Conservation (phyloP, 2,329 filamentous ascomycete genomes). For the Fusarium succisae region DNA sequence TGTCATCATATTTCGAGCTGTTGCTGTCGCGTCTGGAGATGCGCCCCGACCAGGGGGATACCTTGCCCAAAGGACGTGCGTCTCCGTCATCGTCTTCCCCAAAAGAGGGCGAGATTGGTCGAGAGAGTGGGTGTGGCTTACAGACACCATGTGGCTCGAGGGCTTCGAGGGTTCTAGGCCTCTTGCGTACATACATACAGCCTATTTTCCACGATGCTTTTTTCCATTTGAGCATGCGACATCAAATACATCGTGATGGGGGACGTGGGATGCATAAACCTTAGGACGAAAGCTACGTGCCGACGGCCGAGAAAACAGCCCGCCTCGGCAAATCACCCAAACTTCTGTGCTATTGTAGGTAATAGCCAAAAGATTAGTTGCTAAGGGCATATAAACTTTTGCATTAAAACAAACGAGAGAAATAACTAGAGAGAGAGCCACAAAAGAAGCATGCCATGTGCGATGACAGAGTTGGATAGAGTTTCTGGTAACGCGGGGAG, state of each 20-base stretch:
- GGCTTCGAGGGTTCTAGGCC: conserved; percentile 24
- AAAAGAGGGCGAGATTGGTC: conserved; percentile 8
- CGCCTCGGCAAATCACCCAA: not conserved
- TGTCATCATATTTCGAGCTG: conserved; percentile 25
- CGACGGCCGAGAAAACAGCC: not conserved
- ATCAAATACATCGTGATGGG: not conserved
- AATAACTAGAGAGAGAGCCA: not conserved
- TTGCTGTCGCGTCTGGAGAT: conserved; percentile 2
- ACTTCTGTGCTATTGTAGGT: not conserved
- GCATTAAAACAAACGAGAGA: conserved; percentile 2
- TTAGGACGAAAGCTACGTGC: not conserved
- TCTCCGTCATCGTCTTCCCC: conserved; percentile 19
- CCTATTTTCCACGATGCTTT: conserved; percentile 5
- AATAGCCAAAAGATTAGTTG: too few relatives aligned
- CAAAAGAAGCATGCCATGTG: conserved; percentile 11
- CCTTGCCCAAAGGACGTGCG: conserved; percentile 13
- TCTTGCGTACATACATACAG: not conserved
- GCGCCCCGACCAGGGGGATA: conserved; percentile 7
- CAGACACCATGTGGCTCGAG: conserved; percentile 26
- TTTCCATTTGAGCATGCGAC: not conserved
- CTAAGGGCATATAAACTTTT: not conserved
- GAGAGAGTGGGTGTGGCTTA: conserved; percentile 7
- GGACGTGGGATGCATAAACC: not conserved
- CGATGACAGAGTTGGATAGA: conserved; percentile 13
- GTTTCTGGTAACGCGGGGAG: conserved; percentile 24